phyloP scores from a whole-genome alignment of 1,284 basidiomycete species.

The Gomphus sp. region DNA sequence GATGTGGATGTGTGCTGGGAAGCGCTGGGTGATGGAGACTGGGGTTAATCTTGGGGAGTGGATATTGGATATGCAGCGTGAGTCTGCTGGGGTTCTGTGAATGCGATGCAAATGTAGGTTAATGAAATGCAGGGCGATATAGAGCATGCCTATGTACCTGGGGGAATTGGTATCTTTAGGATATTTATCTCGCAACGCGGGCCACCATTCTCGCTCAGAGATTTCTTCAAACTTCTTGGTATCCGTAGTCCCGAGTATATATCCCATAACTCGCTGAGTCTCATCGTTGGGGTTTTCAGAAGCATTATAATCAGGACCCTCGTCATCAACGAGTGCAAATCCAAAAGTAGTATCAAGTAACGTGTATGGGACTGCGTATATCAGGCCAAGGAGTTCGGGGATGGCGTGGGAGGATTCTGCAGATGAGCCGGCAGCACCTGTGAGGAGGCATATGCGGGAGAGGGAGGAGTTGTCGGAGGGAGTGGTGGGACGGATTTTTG shows the following conservation, averaged over 20 bases:
- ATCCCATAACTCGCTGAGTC: slow-evolving; percentile 42
- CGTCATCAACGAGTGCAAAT: slow-evolving; percentile 63
- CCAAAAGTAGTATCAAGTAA: slow-evolving; percentile 57
- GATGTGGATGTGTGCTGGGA: slow-evolving; percentile 60
- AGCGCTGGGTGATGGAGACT: slow-evolving; percentile 41
- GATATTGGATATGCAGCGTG: slow-evolving; percentile 38
- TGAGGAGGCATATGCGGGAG: slow-evolving; percentile 64
- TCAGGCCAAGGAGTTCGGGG: slow-evolving; percentile 54
- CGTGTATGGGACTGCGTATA: slow-evolving; percentile 67
- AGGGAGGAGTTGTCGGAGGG: slow-evolving; percentile 45
- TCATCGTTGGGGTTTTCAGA: slow-evolving; percentile 3
- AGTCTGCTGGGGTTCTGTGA: slow-evolving; percentile 36
- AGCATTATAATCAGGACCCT: slow-evolving; percentile 21
- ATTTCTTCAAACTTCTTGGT: slow-evolving; percentile 47
- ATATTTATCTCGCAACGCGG: slow-evolving; percentile 43
- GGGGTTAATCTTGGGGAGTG: slow-evolving; percentile 37
- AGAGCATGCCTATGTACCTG: not conserved
- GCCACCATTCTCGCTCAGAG: slow-evolving; percentile 48
- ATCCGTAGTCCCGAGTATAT: slow-evolving; percentile 50
- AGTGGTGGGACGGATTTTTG: slow-evolving; percentile 43
- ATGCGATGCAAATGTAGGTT: not conserved
- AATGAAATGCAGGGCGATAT: slow-evolving; percentile 19
- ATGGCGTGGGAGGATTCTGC: slow-evolving; percentile 52
- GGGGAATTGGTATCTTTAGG: slow-evolving; percentile 16
- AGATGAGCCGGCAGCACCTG: slow-evolving; percentile 58